Conservation (phyloP, 257 asterid species). For the Osmanthus fragrans region DNA sequence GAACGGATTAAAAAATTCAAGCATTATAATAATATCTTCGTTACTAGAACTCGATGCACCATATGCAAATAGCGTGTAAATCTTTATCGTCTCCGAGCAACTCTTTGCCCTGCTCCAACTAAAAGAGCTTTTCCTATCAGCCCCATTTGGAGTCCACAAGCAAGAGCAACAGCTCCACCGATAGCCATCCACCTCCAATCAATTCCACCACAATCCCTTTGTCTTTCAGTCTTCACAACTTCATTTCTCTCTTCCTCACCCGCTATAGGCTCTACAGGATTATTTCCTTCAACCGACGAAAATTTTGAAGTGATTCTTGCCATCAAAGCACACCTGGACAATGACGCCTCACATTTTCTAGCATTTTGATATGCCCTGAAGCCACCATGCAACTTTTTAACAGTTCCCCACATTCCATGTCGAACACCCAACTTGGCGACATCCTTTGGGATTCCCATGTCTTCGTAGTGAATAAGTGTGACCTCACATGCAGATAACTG, state of each 20-base stretch:
- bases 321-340: slow-evolving; percentile 48
- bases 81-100: slow-evolving; percentile 45
- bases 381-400: slow-evolving; percentile 82
- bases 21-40: not conserved
- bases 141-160: slow-evolving; percentile 74
- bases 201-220: slow-evolving; percentile 37
- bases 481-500: slow-evolving; percentile 85
- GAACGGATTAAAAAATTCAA: not conserved
- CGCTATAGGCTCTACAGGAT: slow-evolving; percentile 27
- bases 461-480: slow-evolving; percentile 76
- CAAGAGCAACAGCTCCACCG: slow-evolving; percentile 72
- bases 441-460: slow-evolving; percentile 95
- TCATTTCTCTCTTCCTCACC: slow-evolving; percentile 37
- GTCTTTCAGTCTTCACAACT: slow-evolving; percentile 20
- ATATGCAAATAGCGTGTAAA: not conserved
- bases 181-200: slow-evolving; percentile 66
- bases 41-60: not conserved
- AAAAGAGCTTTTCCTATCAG: slow-evolving; percentile 62
- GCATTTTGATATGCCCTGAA: slow-evolving; percentile 74
- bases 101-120: slow-evolving; percentile 73
- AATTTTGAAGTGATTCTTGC: slow-evolving; percentile 51
- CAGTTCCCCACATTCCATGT: slow-evolving; percentile 99
- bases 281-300: slow-evolving; percentile 23
- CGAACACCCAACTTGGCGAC: slow-evolving; percentile 95
- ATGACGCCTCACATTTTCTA: slow-evolving; percentile 41